Evolutionary conservation across 2,329 filamentous ascomycete species (phyloP).

Genomic region (Pseudogymnoascus sp.): DNA sequence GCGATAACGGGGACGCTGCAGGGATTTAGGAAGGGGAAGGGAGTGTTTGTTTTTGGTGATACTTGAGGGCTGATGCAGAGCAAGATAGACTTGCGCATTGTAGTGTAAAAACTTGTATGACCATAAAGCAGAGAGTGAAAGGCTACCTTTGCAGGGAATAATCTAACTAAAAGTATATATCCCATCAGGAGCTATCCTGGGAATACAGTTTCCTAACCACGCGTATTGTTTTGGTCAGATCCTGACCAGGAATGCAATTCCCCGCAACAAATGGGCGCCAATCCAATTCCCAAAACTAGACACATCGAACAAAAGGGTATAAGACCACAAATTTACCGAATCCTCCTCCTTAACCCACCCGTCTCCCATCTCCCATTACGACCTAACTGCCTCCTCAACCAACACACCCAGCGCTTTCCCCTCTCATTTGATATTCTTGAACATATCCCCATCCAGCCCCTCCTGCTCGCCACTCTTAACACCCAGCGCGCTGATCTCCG

Average conservation of each 20-base stretch:
- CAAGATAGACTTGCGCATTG: neutral
- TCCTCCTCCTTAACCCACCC: neutral
- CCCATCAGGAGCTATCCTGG: neutral
- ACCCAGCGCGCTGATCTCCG: conserved; percentile 27
- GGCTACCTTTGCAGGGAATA: neutral
- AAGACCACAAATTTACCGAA: conserved; percentile 3
- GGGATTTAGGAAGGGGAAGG: conserved; percentile 81
- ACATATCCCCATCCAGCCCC: conserved; percentile 28
- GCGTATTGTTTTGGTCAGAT: neutral
- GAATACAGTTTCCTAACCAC: neutral
- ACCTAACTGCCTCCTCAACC: neutral
- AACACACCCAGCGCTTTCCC: neutral
- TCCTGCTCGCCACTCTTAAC: conserved; percentile 24
- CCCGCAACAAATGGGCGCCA: conserved; percentile 8
- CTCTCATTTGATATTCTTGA: conserved; percentile 28
- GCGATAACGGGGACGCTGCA: conserved; percentile 76
- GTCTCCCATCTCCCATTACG: neutral
- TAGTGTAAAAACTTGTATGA: conserved; percentile 9
- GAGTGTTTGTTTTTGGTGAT: conserved; percentile 72
- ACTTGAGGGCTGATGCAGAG: conserved; percentile 25
- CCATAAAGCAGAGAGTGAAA: neutral
- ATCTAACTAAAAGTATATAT: neutral
- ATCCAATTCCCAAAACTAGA: conserved; percentile 5
- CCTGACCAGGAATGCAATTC: neutral
- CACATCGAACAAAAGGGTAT: conserved; percentile 11